These are phyloP conservation scores for Pythium monospermum DNA, from an alignment of 352 stramenopile species.

Conservation along the genomic window DNA sequence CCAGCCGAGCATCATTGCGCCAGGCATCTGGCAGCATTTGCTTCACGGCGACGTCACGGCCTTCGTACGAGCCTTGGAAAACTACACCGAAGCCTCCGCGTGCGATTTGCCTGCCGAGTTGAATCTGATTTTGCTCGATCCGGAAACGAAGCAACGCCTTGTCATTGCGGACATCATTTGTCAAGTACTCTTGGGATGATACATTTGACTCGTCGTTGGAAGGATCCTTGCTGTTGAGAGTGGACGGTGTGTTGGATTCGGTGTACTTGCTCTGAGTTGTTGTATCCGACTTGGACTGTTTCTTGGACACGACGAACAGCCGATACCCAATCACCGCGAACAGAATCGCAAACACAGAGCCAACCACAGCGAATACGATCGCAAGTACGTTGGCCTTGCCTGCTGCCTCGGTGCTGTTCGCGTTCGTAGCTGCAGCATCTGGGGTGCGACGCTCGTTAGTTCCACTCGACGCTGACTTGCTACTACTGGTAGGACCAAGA, in stretches of 20 bases:
- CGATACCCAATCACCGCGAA: constrained; percentile 7
- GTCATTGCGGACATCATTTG: constrained; percentile 25
- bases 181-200: constrained; percentile 9
- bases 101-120: constrained; percentile 6
- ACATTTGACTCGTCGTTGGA: not conserved
- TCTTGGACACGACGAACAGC: not conserved
- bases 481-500: too few relatives aligned
- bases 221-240: not conserved
- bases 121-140: constrained; percentile 9
- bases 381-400: constrained; percentile 19
- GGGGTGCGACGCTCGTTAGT: too few relatives aligned
- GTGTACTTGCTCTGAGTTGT: constrained; percentile 5
- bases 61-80: not conserved
- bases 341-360: constrained; percentile 16
- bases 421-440: too few relatives aligned
- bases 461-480: too few relatives aligned
- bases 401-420: too few relatives aligned
- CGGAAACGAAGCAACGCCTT: constrained; percentile 8
- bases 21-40: constrained; percentile 18
- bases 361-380: constrained; percentile 23
- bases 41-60: constrained; percentile 18
- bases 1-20: constrained; percentile 14
- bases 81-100: constrained; percentile 23
- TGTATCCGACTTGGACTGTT: not conserved
- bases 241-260: not conserved